Conservation (phyloP, 495 filamentous ascomycete genomes). For the Aspergillus indologenus region DNA sequence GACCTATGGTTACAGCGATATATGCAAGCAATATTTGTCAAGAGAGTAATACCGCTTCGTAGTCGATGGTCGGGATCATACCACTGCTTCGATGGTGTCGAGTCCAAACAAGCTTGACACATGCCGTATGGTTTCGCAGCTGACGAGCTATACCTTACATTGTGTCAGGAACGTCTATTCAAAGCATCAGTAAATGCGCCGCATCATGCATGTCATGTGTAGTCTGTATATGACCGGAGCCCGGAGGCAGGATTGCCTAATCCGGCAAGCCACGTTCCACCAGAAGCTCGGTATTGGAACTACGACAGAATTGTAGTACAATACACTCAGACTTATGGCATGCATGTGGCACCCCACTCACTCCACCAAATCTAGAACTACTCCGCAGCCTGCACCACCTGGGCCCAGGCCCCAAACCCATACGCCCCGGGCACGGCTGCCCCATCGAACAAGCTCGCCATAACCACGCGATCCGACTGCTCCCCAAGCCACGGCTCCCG, state of each 20-base stretch:
- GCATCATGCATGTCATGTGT: background rate
- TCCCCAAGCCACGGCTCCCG: slow-evolving; percentile 46
- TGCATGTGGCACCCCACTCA: background rate
- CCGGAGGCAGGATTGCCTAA: background rate
- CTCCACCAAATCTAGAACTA: background rate
- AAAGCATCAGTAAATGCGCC: background rate
- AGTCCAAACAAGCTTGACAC: no score
- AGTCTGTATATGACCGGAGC: background rate
- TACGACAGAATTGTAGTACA: background rate
- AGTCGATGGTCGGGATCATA: no score
- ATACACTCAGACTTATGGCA: background rate
- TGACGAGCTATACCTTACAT: background rate
- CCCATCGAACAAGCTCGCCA: slow-evolving; percentile 46
- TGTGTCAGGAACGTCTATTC: background rate
- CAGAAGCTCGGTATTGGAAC: background rate
- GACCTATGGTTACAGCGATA: no score
- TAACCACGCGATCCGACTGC: slow-evolving; percentile 41
- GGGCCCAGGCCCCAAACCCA: slow-evolving; percentile 43
- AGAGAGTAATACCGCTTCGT: no score
- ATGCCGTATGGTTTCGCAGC: background rate
- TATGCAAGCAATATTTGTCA: no score
- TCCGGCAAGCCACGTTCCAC: background rate
- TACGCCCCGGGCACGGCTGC: slow-evolving; percentile 43
- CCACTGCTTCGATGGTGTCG: no score
- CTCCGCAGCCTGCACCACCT: slow-evolving; percentile 37